Conservation (phyloP, 2,329 filamentous ascomycete species). For the Elsinoe fawcettii region DNA sequence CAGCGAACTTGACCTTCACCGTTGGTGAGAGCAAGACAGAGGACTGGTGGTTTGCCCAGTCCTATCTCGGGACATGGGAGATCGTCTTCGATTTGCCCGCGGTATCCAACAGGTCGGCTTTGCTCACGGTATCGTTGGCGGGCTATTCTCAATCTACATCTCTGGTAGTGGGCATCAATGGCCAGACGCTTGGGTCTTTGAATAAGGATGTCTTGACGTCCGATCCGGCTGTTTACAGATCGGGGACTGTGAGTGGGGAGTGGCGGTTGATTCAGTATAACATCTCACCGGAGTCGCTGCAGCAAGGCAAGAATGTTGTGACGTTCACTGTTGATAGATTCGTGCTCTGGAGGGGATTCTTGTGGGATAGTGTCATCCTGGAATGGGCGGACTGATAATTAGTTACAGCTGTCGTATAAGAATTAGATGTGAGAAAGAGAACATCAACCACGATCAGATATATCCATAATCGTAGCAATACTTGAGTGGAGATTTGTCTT, state of each 20-base stretch:
- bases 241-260: slow-evolving; percentile 15
- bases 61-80: slow-evolving; percentile 28
- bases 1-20: slow-evolving; percentile 39
- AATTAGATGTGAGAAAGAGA: too few relatives aligned
- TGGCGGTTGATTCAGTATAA: slow-evolving; percentile 11
- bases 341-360: slow-evolving; percentile 20
- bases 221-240: slow-evolving; percentile 14
- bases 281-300: not conserved
- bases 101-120: not conserved
- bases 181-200: not conserved
- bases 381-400: slow-evolving; percentile 12
- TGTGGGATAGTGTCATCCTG: slow-evolving; percentile 15
- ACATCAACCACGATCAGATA: too few relatives aligned
- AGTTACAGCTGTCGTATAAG: too few relatives aligned
- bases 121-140: slow-evolving; percentile 8
- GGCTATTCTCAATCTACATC: slow-evolving; percentile 15
- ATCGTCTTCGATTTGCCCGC: slow-evolving; percentile 25
- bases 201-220: slow-evolving; percentile 13
- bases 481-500: too few relatives aligned
- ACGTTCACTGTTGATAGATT: slow-evolving; percentile 34
- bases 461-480: too few relatives aligned
- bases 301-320: slow-evolving; percentile 29
- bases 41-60: slow-evolving; percentile 47
- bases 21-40: slow-evolving; percentile 32
- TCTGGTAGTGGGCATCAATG: slow-evolving; percentile 8